Evolutionary conservation across 768 basidiomycete genomes (phyloP).

Genomic region (Dacryopinax primogenitus): DNA sequence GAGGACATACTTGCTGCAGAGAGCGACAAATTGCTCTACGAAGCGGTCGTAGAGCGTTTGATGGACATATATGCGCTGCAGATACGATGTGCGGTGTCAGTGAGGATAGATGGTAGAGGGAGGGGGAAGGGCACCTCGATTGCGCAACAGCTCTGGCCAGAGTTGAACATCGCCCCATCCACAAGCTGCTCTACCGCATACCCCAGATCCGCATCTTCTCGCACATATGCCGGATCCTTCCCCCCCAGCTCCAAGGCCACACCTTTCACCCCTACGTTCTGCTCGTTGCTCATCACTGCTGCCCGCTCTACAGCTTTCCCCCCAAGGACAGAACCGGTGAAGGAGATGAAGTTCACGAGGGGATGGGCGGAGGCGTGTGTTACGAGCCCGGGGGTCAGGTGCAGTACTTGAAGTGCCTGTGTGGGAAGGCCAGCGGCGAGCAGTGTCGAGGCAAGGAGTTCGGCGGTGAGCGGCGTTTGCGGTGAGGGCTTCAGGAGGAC

Average conservation of each 20-base stretch:
- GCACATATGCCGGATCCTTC: slow-evolving; percentile 94
- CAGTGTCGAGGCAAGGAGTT: slow-evolving; percentile 60
- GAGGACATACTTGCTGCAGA: slow-evolving; percentile 58
- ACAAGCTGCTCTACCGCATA: slow-evolving; percentile 79
- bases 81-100: background rate
- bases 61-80: slow-evolving; percentile 85
- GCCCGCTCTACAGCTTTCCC: slow-evolving; percentile 62
- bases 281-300: slow-evolving; percentile 33
- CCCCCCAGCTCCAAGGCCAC: slow-evolving; percentile 90
- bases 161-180: slow-evolving; percentile 93
- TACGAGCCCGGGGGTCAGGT: slow-evolving; percentile 53
- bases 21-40: slow-evolving; percentile 50
- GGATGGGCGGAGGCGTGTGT: slow-evolving; percentile 50
- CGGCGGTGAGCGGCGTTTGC: slow-evolving; percentile 82
- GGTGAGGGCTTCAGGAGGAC: slow-evolving; percentile 93
- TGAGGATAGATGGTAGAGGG: background rate
- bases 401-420: slow-evolving; percentile 60
- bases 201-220: slow-evolving; percentile 69
- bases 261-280: slow-evolving; percentile 55
- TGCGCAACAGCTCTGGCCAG: slow-evolving; percentile 92
- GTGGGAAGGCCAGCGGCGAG: slow-evolving; percentile 65
- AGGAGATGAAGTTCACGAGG: slow-evolving; percentile 66
- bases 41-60: slow-evolving; percentile 69
- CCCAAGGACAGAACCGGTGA: slow-evolving; percentile 78
- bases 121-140: slow-evolving; percentile 49